Conservation (phyloP, 2,329 filamentous ascomycete genomes). For the Amauroascus verrucosus region DNA sequence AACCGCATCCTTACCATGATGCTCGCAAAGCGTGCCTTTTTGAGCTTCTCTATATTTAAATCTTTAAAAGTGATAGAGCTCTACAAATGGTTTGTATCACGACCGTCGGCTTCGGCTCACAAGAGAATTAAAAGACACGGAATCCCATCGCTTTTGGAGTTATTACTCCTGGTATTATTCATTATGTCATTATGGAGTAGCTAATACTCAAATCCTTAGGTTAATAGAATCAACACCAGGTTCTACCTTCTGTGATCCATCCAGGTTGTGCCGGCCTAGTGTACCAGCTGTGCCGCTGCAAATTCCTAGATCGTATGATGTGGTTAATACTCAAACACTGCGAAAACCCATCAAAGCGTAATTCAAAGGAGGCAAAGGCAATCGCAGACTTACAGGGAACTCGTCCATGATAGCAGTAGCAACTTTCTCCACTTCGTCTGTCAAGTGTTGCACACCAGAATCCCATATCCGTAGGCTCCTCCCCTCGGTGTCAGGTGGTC, state of each 20-base stretch:
- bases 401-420: slow-evolving; percentile 70
- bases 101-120: too few relatives aligned
- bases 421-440: slow-evolving; percentile 82
- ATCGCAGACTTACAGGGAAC: slow-evolving; percentile 53
- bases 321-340: not conserved
- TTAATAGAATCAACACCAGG: not conserved
- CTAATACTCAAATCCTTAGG: not conserved
- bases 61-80: too few relatives aligned
- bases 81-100: too few relatives aligned
- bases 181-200: slow-evolving; percentile 4
- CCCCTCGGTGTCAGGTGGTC: slow-evolving; percentile 52
- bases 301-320: slow-evolving; percentile 7
- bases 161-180: not conserved
- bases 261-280: slow-evolving; percentile 17
- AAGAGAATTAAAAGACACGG: too few relatives aligned
- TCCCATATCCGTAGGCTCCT: slow-evolving; percentile 80
- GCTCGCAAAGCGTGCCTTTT: too few relatives aligned
- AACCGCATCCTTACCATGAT: too few relatives aligned
- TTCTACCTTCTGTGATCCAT: not conserved
- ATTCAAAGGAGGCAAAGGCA: not conserved
- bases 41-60: too few relatives aligned
- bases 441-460: slow-evolving; percentile 69
- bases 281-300: slow-evolving; percentile 28
- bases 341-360: not conserved
- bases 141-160: not conserved